Evolutionary conservation across 306 rosid genomes (phyloP).

Genomic region (Sindora glabra): DNA sequence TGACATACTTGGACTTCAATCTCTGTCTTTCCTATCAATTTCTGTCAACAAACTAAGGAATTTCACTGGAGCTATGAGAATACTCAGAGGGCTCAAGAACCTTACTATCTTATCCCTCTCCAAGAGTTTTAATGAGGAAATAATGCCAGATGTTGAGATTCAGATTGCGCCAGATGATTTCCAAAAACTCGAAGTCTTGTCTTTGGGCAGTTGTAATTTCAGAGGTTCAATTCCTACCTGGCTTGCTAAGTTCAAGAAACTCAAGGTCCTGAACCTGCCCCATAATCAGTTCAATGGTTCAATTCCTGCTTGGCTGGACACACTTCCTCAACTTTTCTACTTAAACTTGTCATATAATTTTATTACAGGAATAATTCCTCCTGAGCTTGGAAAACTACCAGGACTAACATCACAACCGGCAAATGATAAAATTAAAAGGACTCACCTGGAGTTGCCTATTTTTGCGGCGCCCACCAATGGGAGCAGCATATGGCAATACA

Average conservation of each 20-base stretch:
- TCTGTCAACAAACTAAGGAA: constrained; percentile 59
- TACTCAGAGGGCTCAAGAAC: constrained; percentile 53
- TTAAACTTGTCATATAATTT: constrained; percentile 59
- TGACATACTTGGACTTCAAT: constrained; percentile 45
- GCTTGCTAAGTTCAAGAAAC: constrained; percentile 50
- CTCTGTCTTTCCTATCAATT: constrained; percentile 63
- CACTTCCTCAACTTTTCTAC: constrained; percentile 67
- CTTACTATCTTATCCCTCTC: constrained; percentile 63
- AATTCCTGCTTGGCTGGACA: constrained; percentile 68
- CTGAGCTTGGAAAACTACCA: constrained; percentile 41
- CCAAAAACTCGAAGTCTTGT: constrained; percentile 54
- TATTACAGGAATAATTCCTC: constrained; percentile 56
- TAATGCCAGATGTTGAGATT: constrained; percentile 42
- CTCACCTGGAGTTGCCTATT: constrained; percentile 74
- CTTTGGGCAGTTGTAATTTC: constrained; percentile 67
- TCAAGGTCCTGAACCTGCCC: constrained; percentile 76
- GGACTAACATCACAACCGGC: constrained; percentile 45
- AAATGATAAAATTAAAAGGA: constrained; percentile 31
- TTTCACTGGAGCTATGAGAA: constrained; percentile 49
- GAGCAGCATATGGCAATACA: constrained; percentile 65
- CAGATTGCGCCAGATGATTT: constrained; percentile 44
- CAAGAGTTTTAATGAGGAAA: constrained; percentile 40
- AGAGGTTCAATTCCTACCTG: constrained; percentile 67
- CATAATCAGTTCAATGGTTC: constrained; percentile 46
- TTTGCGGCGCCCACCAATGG: constrained; percentile 66